Percentiles rank a stretch among this genome's conserved stretches.
Conservation (phyloP, 345 rosid species). For the Hevea brasiliensis region DNA sequence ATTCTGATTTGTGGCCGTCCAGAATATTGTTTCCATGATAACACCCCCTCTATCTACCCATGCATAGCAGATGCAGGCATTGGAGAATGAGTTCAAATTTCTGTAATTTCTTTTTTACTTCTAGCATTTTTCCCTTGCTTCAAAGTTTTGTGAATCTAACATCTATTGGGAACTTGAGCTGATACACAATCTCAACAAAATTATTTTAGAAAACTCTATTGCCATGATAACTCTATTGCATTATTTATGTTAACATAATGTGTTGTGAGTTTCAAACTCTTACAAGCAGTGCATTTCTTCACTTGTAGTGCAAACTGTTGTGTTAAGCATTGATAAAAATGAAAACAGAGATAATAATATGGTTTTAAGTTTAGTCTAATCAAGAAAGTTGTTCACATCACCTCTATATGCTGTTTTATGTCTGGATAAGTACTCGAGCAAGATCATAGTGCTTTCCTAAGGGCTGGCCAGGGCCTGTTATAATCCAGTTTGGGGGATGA, state of each 20-base stretch:
- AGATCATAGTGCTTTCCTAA: background rate
- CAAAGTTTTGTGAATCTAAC: conserved; percentile 12
- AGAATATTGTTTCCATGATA: too few relatives aligned
- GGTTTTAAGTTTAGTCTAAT: too few relatives aligned
- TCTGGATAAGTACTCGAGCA: background rate
- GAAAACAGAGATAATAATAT: too few relatives aligned
- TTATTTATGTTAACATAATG: conserved; percentile 30
- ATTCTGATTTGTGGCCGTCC: too few relatives aligned
- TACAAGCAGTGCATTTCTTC: background rate
- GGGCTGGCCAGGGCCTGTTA: too few relatives aligned
- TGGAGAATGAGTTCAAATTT: background rate
- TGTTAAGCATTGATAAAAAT: background rate
- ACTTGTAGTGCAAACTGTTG: background rate
- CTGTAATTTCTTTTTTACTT: background rate
- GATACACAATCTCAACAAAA: background rate
- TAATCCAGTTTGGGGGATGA: too few relatives aligned
- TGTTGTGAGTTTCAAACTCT: conserved; percentile 62
- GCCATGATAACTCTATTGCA: background rate
- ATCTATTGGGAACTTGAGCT: background rate
- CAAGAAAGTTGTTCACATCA: too few relatives aligned
- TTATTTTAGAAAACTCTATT: background rate
- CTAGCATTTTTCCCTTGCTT: background rate
- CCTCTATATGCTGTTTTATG: too few relatives aligned
- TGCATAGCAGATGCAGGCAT: conserved; percentile 6
- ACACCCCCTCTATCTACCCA: too few relatives aligned